These are phyloP conservation scores for Fusarium duplospermum DNA, from an alignment of 2,329 filamentous ascomycete genomes.

Conservation along the genomic window DNA sequence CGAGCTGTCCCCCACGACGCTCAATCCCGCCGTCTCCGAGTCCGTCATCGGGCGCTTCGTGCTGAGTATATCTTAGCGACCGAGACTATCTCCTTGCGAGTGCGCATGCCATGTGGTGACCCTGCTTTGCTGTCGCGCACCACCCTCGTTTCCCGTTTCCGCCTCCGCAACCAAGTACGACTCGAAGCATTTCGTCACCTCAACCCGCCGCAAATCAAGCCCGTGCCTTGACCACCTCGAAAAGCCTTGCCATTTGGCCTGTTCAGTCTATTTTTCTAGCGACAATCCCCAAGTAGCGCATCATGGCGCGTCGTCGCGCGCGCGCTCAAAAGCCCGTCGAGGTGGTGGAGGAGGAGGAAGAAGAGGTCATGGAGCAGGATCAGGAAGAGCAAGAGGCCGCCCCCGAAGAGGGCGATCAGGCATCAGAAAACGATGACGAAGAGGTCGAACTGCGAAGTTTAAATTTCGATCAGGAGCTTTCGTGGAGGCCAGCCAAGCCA, in stretches of 20 bases:
- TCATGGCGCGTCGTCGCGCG: conserved; percentile 53
- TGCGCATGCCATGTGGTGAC: conserved; percentile 41
- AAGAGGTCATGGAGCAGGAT: conserved; percentile 43
- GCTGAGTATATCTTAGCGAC: conserved; percentile 1
- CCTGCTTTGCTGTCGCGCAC: conserved; percentile 34
- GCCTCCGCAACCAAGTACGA: conserved; percentile 14
- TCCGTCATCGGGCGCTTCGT: conserved; percentile 11
- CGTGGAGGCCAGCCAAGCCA: conserved; percentile 91
- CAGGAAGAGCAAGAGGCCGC: conserved; percentile 37
- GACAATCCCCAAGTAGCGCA: conserved; percentile 34
- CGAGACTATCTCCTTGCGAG: conserved; percentile 1
- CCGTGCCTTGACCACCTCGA: neutral
- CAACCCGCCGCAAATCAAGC: conserved; percentile 13
- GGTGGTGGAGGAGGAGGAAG: conserved; percentile 45
- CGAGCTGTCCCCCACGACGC: conserved; percentile 12
- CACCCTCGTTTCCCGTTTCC: conserved; percentile 11
- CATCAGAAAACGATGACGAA: conserved; percentile 36
- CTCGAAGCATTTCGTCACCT: conserved; percentile 27
- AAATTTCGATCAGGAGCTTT: conserved; percentile 85
- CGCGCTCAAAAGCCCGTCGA: conserved; percentile 47
- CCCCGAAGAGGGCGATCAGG: conserved; percentile 25
- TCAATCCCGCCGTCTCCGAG: conserved; percentile 11
- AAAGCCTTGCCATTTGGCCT: neutral
- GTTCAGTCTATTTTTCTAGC: neutral
- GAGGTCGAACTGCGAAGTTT: conserved; percentile 59